Evolutionary conservation across 495 filamentous ascomycete species (phyloP).

Genomic region (Aspergillus biplanus): DNA sequence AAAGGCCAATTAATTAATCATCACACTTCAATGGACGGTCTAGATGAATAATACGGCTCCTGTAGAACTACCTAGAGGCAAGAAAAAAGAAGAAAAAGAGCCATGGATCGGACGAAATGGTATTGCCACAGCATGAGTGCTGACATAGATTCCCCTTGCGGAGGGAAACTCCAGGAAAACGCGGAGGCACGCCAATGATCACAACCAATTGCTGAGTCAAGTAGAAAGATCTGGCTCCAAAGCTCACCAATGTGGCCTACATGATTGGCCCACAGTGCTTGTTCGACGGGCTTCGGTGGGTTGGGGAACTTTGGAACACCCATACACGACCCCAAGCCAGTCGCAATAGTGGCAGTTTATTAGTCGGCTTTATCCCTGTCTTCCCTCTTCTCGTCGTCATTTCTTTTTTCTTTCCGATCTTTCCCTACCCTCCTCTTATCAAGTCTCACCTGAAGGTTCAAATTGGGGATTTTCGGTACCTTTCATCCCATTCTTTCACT

Average conservation of each 20-base stretch:
- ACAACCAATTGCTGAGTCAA: constrained; percentile 28
- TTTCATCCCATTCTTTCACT: not conserved
- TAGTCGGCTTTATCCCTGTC: constrained; percentile 23
- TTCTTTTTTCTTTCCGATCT: constrained; percentile 15
- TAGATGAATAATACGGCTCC: not conserved
- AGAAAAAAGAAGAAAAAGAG: not conserved
- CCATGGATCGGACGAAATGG: constrained; percentile 13
- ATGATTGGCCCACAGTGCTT: constrained; percentile 27
- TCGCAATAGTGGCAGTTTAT: constrained; percentile 12
- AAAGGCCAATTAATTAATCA: constrained; percentile 1
- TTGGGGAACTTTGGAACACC: constrained; percentile 13
- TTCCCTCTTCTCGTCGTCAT: constrained; percentile 12
- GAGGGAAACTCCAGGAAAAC: constrained; percentile 8
- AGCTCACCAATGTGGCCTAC: constrained; percentile 17
- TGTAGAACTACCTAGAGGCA: not conserved
- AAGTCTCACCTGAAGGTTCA: not conserved
- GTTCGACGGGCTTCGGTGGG: constrained; percentile 21
- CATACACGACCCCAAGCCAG: not conserved
- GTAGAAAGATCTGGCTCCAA: constrained; percentile 25
- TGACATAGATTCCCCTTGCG: not conserved
- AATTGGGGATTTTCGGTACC: too few species aligned
- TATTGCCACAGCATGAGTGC: constrained; percentile 9
- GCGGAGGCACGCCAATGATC: constrained; percentile 4
- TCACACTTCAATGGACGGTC: not conserved
- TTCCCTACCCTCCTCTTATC: constrained; percentile 5